Base-by-base conservation (phyloP, 2,329 filamentous ascomycete genomes). In the Cyphellophora attinorum region DNA sequence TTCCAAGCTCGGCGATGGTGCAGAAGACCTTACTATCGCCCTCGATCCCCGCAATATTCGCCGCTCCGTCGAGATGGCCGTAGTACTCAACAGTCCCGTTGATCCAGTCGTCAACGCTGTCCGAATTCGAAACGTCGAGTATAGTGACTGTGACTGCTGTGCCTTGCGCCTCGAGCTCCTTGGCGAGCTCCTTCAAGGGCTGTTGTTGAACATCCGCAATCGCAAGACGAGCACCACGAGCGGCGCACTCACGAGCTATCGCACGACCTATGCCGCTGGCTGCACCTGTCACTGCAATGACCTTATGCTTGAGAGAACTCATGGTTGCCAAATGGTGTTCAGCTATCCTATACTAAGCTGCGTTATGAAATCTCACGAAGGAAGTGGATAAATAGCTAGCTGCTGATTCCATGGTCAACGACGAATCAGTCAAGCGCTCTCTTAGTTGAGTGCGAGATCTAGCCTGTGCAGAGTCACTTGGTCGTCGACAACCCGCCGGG, bases 261-360 rank as follows among this genome's bases (percentile, higher is more conserved):
- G 61, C 61, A 6, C 65, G 57, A 13, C 68, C 69, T 29, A 72
- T 72, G 11, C 69, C 69, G 4, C 57, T 59, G 2, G 61, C 62
- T 10, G 61, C 61, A 14, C 69, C 68, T 3, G 67, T 70, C 15
- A 73, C 48, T 34, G 65, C 64, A 35, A 70, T 60, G 34, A 70
- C 59, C 48, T 65, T 70, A 40, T 33, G 38, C 39, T 53, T 44
- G 31, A 59, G 44, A 27, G 49, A 51, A 19, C 47, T 52, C 50
- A 60, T 42, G n/a, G n/a, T n/a, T n/a, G n/a, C n/a, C n/a, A n/a
- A n/a, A n/a, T n/a, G n/a, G n/a, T n/a, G n/a, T n/a, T n/a, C n/a
- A n/a, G n/a, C n/a, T n/a, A n/a, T n/a, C n/a, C n/a, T n/a, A n/a
- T n/a, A n/a, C n/a, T n/a, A n/a, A n/a, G n/a, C n/a, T n/a, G n/a